phyloP scores from a whole-genome alignment of 2,329 filamentous ascomycete species.

The Colletotrichum sojae region DNA sequence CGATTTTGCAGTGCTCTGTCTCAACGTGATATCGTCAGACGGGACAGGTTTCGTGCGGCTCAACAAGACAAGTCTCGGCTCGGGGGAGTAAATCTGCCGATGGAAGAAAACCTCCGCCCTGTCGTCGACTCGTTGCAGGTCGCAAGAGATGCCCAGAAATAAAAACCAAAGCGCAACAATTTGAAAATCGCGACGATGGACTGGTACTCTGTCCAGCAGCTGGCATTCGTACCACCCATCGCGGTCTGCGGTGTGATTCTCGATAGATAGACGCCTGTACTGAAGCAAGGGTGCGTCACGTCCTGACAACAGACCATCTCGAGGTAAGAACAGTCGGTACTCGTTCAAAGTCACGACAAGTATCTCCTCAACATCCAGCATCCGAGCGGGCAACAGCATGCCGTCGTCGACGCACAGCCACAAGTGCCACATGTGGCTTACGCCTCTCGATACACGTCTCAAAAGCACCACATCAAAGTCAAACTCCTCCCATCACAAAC shows the following conservation, averaged over 20 bases:
- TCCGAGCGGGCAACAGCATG: not conserved
- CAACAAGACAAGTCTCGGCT: not conserved
- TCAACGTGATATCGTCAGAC: constrained; percentile 17
- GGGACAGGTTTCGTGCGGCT: constrained; percentile 19
- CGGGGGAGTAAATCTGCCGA: not conserved
- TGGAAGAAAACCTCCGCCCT: not conserved
- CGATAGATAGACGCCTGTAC: too few relatives aligned
- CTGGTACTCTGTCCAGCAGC: too few relatives aligned
- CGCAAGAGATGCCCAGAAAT: not conserved
- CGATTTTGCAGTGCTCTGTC: not conserved
- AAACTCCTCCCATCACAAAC: too few relatives aligned
- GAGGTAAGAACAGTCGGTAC: too few relatives aligned
- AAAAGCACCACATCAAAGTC: not conserved
- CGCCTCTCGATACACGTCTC: not conserved
- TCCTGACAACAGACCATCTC: too few relatives aligned
- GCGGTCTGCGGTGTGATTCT: too few relatives aligned
- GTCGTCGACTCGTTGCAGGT: not conserved
- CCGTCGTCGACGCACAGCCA: constrained; percentile 7
- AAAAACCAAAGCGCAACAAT: too few relatives aligned
- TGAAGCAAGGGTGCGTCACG: too few relatives aligned
- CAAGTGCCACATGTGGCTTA: constrained; percentile 12
- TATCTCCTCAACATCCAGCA: not conserved
- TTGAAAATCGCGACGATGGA: too few relatives aligned
- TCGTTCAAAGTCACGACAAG: not conserved
- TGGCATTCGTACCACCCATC: too few relatives aligned